Evolutionary conservation across 305 asterid genomes (phyloP), one percentile per base, ranked within the genome.

Genomic region (Ajuga reptans): DNA sequence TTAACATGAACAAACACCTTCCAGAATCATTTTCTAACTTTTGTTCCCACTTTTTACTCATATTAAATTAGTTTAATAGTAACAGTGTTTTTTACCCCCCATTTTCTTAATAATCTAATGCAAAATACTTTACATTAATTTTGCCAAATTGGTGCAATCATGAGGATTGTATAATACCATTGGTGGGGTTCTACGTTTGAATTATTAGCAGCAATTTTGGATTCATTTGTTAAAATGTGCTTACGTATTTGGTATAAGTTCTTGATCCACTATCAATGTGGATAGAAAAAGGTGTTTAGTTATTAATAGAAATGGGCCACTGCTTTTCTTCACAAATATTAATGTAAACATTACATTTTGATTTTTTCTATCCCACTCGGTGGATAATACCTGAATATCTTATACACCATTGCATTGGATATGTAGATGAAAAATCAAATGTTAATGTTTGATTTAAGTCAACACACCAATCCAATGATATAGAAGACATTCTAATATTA

Each of bases 221-320:
- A 21, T 1, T 21, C 1, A 21, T 21, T 21, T 21, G n/a, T 21
- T 21, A 21, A 21, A 45, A 51, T 72, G 72, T 70, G 82, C 72
- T 76, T 83, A 60, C 77, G 82, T 75, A 75, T 49, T 72, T 77
- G 76, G 59, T 37, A 69, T 15, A 70, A 71, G 61, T 41, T 60
- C 76, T 72, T 72, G 51, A 56, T 42, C 86, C 93, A 87, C 90
- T 84, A 72, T 9, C 71, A 77, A 72, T 71, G 87, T 80, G 80
- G 84, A 80, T 80, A 27, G 49, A 51, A 64, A 80, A 81, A 78
- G 86, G 74, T 83, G 85, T 74, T 72, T 77, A 69, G 74, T 78
- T 75, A 69, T 73, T 73, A 64, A 75, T 55, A 78, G 50, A 81
- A 79, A 70, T 65, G 74, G 77, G 34, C 75, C 71, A 47, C 72